Conservation (phyloP, 2,329 filamentous ascomycete genomes). For the Pseudogymnoascus sp. region DNA sequence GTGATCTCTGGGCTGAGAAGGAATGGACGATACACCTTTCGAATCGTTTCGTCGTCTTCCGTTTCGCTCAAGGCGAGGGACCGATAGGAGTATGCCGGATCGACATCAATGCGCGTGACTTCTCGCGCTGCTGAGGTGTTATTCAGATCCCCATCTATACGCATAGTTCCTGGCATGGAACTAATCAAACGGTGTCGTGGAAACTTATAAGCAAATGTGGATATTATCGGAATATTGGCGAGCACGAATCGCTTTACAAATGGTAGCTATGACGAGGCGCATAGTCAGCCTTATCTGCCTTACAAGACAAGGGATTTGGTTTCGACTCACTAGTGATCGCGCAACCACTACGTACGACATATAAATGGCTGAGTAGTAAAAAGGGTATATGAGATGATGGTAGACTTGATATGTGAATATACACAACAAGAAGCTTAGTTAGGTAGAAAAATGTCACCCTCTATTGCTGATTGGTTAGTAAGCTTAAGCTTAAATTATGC, state of each 20-base stretch:
- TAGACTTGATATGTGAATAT: background rate
- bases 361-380: background rate
- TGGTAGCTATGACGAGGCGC: background rate
- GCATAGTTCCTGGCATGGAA: background rate
- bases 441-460: background rate
- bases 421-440: background rate
- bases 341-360: background rate
- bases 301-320: background rate
- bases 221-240: background rate
- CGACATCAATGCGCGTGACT: constrained; percentile 13
- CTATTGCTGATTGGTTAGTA: background rate
- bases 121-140: constrained; percentile 27
- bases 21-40: constrained; percentile 50
- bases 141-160: constrained; percentile 28
- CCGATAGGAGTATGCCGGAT: constrained; percentile 21
- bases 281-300: background rate
- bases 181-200: background rate
- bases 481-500: background rate
- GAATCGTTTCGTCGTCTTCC: constrained; percentile 40
- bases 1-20: constrained; percentile 35
- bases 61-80: constrained; percentile 37
- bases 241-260: background rate
- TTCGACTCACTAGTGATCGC: background rate
- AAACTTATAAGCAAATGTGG: background rate
- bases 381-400: background rate